Evolutionary conservation across 106 monocot genomes (phyloP).

Genomic region (Apostasia shenzhenica): DNA sequence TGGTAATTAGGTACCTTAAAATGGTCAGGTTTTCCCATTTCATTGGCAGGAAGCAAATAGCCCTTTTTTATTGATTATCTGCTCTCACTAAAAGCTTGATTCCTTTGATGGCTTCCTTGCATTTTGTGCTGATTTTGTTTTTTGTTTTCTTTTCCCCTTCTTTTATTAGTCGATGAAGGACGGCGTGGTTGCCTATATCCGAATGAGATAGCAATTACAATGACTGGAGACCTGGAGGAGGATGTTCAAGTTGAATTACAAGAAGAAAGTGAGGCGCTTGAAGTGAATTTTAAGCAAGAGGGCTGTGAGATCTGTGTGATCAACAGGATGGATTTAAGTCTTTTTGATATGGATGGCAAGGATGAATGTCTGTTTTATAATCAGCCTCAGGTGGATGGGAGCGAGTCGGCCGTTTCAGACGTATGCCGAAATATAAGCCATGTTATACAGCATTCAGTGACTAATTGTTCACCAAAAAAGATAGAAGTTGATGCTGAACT

Average conservation of each 20-base stretch:
- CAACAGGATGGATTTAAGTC: constrained; percentile 11
- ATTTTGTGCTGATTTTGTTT: neutral
- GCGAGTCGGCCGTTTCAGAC: neutral
- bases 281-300: constrained; percentile 5
- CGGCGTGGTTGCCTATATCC: constrained; percentile 3
- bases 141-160: neutral
- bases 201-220: neutral
- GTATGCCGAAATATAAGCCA: neutral
- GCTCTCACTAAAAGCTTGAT: neutral
- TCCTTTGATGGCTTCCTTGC: neutral
- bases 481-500: neutral
- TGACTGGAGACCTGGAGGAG: neutral
- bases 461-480: neutral
- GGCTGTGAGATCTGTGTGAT: constrained; percentile 9
- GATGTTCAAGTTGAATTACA: neutral
- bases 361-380: constrained; percentile 4
- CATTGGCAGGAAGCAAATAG: neutral
- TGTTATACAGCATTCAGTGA: neutral
- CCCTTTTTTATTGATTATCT: no score
- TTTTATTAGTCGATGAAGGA: neutral
- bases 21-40: neutral
- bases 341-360: constrained; percentile 14
- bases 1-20: neutral
- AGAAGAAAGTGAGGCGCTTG: neutral
- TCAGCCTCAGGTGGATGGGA: neutral